Base-by-base conservation (phyloP, 192 early-diverging fungal species). In the Helicostylum pulchrum region DNA sequence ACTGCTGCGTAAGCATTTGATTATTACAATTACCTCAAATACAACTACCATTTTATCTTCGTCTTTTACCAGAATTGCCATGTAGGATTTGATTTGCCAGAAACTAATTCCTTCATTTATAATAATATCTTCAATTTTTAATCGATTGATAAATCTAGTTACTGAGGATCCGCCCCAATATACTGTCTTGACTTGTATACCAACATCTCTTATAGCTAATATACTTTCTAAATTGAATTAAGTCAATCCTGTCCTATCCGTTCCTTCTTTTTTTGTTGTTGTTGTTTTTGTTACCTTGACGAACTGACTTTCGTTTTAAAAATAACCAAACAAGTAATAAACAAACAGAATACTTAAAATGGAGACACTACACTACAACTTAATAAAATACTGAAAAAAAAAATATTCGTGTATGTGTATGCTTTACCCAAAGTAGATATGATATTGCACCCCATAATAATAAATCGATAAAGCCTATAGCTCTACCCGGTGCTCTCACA, bases 81-180 rank as follows among this genome's bases (percentile, higher is more conserved):
- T 67, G 66, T 91, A 91, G 39, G 85, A 86, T 32, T 83, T 84
- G 44, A 92, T 79, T 49, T 87, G 84, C 65, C 80, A 83, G 74
- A 89, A 75, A 2, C 83, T 87, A 19, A 92, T 90, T 1, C 77
- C 89, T 73, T 92, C 90, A 56, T 92, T 90, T 61, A 92, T 86
- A 54, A 92, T 79, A 7, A 92, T 76, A 62, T 90, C 83, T 4
- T 70, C 61, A 58, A 92, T 84, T 43, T 85, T 78, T 20, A 77
- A 75, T 43, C 78, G 60, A 59, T 84, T 87, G 61, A 92, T 87
- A 69, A 92, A 92, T 21, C 66, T 65, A 14, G 78, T 76, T 15
- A 72, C 66, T 31, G 50, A 68, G 52, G 67, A 66, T 47, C 87
- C 82, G 34, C 79, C 71, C 42, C 79, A 53, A 50, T 85, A 82